Evolutionary conservation across 257 asterid species (phyloP).

Genomic region (Mentha longifolia): DNA sequence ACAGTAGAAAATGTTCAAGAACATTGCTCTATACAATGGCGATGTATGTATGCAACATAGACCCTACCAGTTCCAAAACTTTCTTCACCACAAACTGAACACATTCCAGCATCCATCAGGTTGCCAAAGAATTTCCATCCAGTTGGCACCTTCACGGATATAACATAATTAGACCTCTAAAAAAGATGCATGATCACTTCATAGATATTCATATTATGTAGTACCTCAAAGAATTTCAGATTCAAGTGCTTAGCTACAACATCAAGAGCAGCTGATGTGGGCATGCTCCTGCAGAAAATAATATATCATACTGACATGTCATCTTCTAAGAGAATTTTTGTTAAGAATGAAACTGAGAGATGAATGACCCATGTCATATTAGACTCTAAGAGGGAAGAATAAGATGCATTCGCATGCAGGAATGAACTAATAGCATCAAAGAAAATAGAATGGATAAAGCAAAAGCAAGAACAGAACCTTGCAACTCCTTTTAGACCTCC

Average conservation of each 20-base stretch:
- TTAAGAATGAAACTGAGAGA: background rate
- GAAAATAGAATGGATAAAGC: constrained; percentile 15
- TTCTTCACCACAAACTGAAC: constrained; percentile 99
- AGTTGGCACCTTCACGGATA: constrained; percentile 78
- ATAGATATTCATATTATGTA: constrained; percentile 12
- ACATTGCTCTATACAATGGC: constrained; percentile 15
- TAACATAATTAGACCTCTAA: constrained; percentile 33
- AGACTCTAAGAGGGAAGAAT: constrained; percentile 19
- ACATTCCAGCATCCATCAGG: constrained; percentile 99
- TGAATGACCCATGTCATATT: background rate
- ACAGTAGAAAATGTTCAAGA: constrained; percentile 13
- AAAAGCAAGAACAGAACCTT: constrained; percentile 56
- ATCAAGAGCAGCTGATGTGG: constrained; percentile 99
- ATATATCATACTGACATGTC: constrained; percentile 31
- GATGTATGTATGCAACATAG: constrained; percentile 8
- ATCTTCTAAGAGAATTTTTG: background rate
- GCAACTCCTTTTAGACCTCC: constrained; percentile 98
- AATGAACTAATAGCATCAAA: constrained; percentile 18
- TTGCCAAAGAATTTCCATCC: constrained; percentile 99
- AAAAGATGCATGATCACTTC: constrained; percentile 20
- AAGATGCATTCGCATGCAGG: constrained; percentile 21
- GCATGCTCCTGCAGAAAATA: constrained; percentile 86
- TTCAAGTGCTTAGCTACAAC: constrained; percentile 87
- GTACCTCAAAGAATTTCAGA: constrained; percentile 95
- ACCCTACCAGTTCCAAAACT: constrained; percentile 97